Evolutionary conservation across 2,329 filamentous ascomycete species (phyloP).

Genomic region (Pyrenochaeta sp.): DNA sequence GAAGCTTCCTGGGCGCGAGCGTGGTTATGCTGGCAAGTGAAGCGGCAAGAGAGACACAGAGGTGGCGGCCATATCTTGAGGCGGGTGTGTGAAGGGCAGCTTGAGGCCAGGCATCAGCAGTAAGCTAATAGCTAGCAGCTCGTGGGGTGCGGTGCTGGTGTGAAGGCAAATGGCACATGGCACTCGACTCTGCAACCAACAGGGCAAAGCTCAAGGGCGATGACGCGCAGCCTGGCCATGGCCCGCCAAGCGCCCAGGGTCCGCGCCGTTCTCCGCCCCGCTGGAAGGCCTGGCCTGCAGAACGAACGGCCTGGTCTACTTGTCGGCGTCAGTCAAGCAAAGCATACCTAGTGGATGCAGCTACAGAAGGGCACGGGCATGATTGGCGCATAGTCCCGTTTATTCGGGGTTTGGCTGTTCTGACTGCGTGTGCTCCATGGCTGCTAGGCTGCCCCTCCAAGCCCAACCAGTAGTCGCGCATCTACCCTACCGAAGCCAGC

Average conservation of each 20-base stretch:
- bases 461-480: not conserved
- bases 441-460: not conserved
- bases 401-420: too few species aligned
- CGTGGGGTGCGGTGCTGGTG: slow-evolving; percentile 6
- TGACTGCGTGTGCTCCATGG: slow-evolving; percentile 1
- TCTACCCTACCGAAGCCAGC: not conserved
- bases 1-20: not conserved
- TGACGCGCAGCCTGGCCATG: slow-evolving; percentile 19
- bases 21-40: not conserved
- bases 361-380: slow-evolving; percentile 1
- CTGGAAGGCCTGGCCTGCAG: not conserved
- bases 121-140: slow-evolving; percentile 9
- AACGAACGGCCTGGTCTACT: too few species aligned
- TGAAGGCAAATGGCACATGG: slow-evolving; percentile 3
- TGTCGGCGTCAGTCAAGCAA: too few species aligned
- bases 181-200: too few species aligned
- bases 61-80: not conserved
- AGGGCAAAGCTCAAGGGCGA: too few species aligned
- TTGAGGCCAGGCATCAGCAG: slow-evolving; percentile 6
- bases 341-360: slow-evolving; percentile 6
- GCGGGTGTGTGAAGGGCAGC: not conserved
- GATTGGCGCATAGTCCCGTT: too few species aligned
- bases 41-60: not conserved
- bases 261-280: slow-evolving; percentile 3
- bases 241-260: not conserved